phyloP scores from a whole-genome alignment of 2,329 filamentous ascomycete species.

The Aspergillus costaricaensis region DNA sequence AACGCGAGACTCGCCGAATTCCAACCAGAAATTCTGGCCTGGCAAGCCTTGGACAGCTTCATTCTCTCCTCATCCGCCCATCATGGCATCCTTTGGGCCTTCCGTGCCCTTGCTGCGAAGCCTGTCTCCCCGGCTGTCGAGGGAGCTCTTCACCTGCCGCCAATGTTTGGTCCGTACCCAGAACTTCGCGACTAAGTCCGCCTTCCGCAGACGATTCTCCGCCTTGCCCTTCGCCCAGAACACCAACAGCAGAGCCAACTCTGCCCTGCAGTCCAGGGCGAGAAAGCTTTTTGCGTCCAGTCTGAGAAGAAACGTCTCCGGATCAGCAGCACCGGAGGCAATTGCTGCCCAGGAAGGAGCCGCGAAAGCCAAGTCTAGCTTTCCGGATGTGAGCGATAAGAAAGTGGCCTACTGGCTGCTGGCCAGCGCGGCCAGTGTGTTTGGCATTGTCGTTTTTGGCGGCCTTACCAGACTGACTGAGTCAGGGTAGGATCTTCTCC shows the following conservation, averaged over 20 bases:
- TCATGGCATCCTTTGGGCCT: conserved; percentile 38
- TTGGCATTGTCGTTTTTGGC: conserved; percentile 94
- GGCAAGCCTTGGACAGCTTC: conserved; percentile 3
- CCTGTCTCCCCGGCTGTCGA: conserved; percentile 39
- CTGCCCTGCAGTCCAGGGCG: conserved; percentile 27
- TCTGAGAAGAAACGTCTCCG: conserved; percentile 25
- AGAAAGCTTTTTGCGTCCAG: conserved; percentile 32
- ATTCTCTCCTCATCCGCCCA: conserved; percentile 13
- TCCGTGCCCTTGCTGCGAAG: conserved; percentile 37
- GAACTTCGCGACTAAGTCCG: conserved; percentile 30
- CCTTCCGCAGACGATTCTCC: conserved; percentile 34
- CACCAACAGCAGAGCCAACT: conserved; percentile 27
- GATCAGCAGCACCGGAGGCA: conserved; percentile 21
- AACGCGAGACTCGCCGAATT: conserved; percentile 5
- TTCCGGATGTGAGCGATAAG: conserved; percentile 68
- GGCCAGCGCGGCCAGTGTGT: conserved; percentile 87
- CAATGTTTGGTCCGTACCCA: conserved; percentile 41
- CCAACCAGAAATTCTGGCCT: conserved; percentile 2
- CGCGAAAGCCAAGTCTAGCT: conserved; percentile 41
- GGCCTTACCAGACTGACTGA: conserved; percentile 92
- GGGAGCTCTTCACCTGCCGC: conserved; percentile 45
- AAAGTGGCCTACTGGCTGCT: conserved; percentile 88
- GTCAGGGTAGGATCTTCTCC: conserved; percentile 66
- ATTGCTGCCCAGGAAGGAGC: conserved; percentile 26
- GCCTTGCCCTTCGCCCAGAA: conserved; percentile 30